phyloP scores from a whole-genome alignment of 2,329 filamentous ascomycete species.

The Fusarium decemcellulare region DNA sequence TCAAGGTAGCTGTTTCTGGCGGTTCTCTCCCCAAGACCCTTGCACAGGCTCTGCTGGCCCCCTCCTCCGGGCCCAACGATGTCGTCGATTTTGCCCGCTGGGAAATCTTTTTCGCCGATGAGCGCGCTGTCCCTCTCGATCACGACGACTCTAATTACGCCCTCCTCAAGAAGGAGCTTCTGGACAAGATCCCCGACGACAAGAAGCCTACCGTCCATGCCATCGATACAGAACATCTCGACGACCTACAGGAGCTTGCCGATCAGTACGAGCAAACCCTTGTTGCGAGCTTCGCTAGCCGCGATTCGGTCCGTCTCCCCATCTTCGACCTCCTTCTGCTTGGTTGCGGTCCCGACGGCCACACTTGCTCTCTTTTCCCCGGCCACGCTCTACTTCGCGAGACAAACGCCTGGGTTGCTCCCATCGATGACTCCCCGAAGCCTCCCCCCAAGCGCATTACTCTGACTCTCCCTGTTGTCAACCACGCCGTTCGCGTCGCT shows the following conservation, averaged over 20 bases:
- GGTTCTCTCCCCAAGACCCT: constrained; percentile 93
- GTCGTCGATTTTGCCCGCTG: constrained; percentile 85
- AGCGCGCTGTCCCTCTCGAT: constrained; percentile 92
- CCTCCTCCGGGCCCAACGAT: constrained; percentile 67
- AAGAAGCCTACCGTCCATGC: constrained; percentile 80
- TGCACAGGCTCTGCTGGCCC: constrained; percentile 83
- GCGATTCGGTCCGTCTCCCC: constrained; percentile 94
- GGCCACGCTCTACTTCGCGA: constrained; percentile 90
- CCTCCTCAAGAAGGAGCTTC: constrained; percentile 87
- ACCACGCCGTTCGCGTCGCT: constrained; percentile 86
- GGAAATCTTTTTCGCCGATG: constrained; percentile 99
- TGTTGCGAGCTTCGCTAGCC: constrained; percentile 87
- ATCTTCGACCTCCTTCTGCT: constrained; percentile 96
- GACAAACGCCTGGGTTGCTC: constrained; percentile 90
- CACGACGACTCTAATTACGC: constrained; percentile 96
- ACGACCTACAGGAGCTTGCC: constrained; percentile 91
- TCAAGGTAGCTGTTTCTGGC: constrained; percentile 94
- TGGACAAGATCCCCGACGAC: constrained; percentile 86
- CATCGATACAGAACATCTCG: constrained; percentile 76
- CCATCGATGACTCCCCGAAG: constrained; percentile 95
- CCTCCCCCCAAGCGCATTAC: constrained; percentile 93
- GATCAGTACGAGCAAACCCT: constrained; percentile 94
- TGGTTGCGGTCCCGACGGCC: constrained; percentile 94
- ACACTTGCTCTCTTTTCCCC: constrained; percentile 97
- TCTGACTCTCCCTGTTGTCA: constrained; percentile 90